phyloP scores from a whole-genome alignment of 495 filamentous ascomycete species.

The Podospora sp. region DNA sequence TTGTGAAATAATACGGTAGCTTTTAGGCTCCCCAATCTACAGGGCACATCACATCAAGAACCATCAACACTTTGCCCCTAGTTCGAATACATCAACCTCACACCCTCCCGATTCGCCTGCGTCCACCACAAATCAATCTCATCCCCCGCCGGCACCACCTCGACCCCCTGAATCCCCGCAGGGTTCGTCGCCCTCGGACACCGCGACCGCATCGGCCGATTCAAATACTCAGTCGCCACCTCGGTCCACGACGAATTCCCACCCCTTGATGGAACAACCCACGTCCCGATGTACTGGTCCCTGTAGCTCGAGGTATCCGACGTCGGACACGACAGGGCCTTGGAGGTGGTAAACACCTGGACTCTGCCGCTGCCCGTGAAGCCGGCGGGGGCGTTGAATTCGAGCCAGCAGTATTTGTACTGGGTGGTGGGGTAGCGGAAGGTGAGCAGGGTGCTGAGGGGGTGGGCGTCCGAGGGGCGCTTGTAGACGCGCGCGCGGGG shows the following conservation, averaged over 20 bases:
- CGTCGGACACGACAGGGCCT: not conserved
- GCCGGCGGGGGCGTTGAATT: not conserved
- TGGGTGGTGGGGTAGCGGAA: not conserved
- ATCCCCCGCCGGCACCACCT: not conserved
- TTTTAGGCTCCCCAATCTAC: too few relatives aligned
- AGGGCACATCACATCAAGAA: too few relatives aligned
- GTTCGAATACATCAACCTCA: not conserved
- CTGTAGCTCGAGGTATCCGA: not conserved
- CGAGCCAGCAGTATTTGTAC: not conserved
- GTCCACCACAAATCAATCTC: not conserved
- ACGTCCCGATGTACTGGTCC: not conserved
- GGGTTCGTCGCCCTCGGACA: not conserved
- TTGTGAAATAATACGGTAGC: too few relatives aligned
- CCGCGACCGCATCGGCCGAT: not conserved
- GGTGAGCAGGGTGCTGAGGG: not conserved
- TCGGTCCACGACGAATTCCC: not conserved
- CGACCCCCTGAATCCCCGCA: not conserved
- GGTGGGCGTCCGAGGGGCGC: not conserved
- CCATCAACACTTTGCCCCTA: too few relatives aligned
- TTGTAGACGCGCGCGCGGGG: not conserved
- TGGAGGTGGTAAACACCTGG: not conserved
- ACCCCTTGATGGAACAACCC: not conserved
- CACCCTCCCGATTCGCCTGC: not conserved
- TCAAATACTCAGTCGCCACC: not conserved
- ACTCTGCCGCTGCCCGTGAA: not conserved